Conservation (phyloP, 2,329 filamentous ascomycete genomes). For the Xylaria sp. region DNA sequence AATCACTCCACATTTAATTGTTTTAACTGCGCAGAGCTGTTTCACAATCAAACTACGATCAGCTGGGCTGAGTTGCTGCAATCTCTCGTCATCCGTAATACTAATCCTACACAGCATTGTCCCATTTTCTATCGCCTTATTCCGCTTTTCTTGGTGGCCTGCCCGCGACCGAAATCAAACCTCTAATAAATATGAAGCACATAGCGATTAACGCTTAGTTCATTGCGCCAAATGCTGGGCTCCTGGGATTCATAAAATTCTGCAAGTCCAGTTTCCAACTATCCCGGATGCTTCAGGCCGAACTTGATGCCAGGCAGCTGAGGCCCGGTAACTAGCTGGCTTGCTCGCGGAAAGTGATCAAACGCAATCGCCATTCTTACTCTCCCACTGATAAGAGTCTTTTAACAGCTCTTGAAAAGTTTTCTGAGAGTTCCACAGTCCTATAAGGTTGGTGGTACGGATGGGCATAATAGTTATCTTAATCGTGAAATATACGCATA, state of each 20-base stretch:
- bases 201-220: too few relatives aligned
- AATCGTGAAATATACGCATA: too few relatives aligned
- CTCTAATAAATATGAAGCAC: too few relatives aligned
- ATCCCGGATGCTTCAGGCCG: background rate
- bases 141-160: background rate
- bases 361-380: background rate
- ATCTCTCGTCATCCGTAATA: background rate
- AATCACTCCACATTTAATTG: too few relatives aligned
- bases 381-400: background rate
- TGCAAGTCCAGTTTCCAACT: background rate
- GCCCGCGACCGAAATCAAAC: too few relatives aligned
- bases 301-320: background rate
- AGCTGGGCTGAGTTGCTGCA: background rate
- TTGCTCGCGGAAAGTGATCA: background rate
- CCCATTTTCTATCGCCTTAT: background rate
- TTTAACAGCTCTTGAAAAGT: background rate
- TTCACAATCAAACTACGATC: background rate
- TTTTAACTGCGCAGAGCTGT: background rate
- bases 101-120: background rate
- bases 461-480: background rate
- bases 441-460: background rate
- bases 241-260: too few relatives aligned
- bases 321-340: background rate
- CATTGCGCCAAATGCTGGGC: too few relatives aligned
- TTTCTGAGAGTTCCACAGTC: background rate